Base-by-base conservation (phyloP, 192 early-diverging fungal genomes). In the Podila clonocystis region DNA sequence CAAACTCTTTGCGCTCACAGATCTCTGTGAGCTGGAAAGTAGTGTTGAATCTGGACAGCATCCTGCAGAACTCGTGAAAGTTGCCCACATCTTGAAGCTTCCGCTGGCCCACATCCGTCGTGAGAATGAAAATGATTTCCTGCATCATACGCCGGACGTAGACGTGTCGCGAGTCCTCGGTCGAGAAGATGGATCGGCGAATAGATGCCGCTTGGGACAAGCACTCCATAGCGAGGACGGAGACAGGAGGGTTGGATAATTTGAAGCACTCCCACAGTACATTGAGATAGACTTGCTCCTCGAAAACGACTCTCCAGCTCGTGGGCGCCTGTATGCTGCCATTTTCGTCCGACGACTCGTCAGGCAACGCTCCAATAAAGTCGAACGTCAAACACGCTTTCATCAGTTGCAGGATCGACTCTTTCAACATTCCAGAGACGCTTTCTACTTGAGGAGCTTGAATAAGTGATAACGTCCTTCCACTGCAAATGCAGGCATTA, bases 31-130 rank as follows among this genome's bases (percentile, higher is more conserved):
- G 82, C 63, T 94, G 93, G 77, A 94, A 93, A 28, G 94, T 92
- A 41, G 87, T 87, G 84, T 93, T 93, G 74, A 97, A 92, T 20
- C 96, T 85, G 31, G 92, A 89, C 61, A 97, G 84, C 75, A 96
- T 83, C 15, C 95, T 87, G 64, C 93, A 93, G 71, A 97, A 90
- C 74, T 97, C 94, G 66, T 97, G 94, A 83, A 91, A 95, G 75
- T 93, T 96, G 30, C 91, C 87, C 11, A 89, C 85, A 57, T 97
- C 92, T 26, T 89, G 84, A 52, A 96, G 82, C 34, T 80, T 80
- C 31, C 36, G 68, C 68, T 73, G 77, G 7, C 93, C 91, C 29
- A 87, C 77, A 0, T 87, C 86, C 29, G 76, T 75, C 0, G 82
- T 76, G 29, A 97, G 82, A 15, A 96, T 94, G 63, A 89, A 86